A percentile compares a stretch with the other conserved stretches of the same genome.
phyloP scores from a whole-genome alignment of 768 basidiomycete genomes.

The Mycena leptocephala region DNA sequence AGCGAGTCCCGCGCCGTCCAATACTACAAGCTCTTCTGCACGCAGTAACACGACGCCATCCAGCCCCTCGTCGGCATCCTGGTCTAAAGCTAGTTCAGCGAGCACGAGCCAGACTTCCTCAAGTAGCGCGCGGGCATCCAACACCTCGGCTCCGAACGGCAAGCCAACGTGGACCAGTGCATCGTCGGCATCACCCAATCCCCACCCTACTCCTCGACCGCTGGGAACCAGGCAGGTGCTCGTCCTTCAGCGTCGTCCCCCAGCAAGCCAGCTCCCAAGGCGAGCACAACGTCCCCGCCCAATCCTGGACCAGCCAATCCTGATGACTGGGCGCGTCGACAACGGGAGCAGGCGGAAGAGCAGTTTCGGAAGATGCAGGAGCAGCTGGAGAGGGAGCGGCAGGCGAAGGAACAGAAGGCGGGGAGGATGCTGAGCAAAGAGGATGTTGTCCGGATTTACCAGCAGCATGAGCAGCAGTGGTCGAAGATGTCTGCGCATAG shows the following conservation, averaged over 20 bases:
- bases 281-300: slow-evolving; percentile 46
- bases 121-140: slow-evolving; percentile 30
- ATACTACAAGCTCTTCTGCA: slow-evolving; percentile 29
- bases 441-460: slow-evolving; percentile 70
- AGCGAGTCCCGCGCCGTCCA: slow-evolving; percentile 49
- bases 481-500: slow-evolving; percentile 57
- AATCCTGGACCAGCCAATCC: slow-evolving; percentile 44
- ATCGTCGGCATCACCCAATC: not conserved
- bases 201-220: slow-evolving; percentile 1
- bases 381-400: slow-evolving; percentile 59
- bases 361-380: slow-evolving; percentile 84
- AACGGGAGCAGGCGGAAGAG: slow-evolving; percentile 73
- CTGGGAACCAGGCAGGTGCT: slow-evolving; percentile 20
- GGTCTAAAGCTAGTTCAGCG: slow-evolving; percentile 36
- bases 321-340: slow-evolving; percentile 76
- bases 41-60: slow-evolving; percentile 27
- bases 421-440: slow-evolving; percentile 70
- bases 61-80: slow-evolving; percentile 1
- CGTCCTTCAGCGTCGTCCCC: slow-evolving; percentile 19
- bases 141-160: slow-evolving; percentile 15
- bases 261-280: slow-evolving; percentile 23
- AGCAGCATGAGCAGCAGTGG: slow-evolving; percentile 78
- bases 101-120: slow-evolving; percentile 45
- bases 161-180: slow-evolving; percentile 13
- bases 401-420: slow-evolving; percentile 50